These are phyloP conservation scores for Yarrowia alimentaria DNA, from an alignment of 805 yeast species.

Conservation along the genomic window DNA sequence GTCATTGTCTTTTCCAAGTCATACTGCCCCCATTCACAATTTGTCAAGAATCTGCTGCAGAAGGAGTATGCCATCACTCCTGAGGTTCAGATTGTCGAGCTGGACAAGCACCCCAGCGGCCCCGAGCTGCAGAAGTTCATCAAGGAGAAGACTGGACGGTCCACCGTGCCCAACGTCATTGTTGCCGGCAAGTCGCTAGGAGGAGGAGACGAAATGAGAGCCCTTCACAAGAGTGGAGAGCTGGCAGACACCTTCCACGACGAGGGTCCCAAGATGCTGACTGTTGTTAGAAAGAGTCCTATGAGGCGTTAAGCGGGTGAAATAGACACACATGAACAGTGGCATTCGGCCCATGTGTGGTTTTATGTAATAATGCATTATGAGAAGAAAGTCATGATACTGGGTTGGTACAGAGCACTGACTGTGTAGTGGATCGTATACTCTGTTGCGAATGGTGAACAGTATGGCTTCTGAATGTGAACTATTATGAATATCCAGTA, in stretches of 20 bases:
- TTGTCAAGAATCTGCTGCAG: slow-evolving; percentile 62
- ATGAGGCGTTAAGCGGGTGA: not conserved
- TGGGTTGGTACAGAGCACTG: too few species aligned
- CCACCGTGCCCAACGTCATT: slow-evolving; percentile 87
- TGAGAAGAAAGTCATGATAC: too few species aligned
- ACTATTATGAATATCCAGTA: too few species aligned
- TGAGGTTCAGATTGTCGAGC: slow-evolving; percentile 67
- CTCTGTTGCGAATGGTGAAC: too few species aligned
- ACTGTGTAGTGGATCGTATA: too few species aligned
- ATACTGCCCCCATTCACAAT: slow-evolving; percentile 65
- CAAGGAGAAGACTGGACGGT: slow-evolving; percentile 66
- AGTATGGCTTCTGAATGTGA: too few species aligned
- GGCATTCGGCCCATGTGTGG: too few species aligned
- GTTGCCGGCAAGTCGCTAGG: slow-evolving; percentile 76
- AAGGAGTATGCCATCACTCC: slow-evolving; percentile 72
- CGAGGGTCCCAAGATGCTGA: slow-evolving; percentile 5
- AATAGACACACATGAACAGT: not conserved
- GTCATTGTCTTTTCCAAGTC: slow-evolving; percentile 53
- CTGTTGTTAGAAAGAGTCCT: slow-evolving; percentile 18
- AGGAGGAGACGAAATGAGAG: slow-evolving; percentile 79
- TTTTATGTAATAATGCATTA: not conserved
- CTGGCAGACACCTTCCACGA: slow-evolving; percentile 51
- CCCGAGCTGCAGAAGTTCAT: slow-evolving; percentile 70
- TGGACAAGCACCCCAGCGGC: slow-evolving; percentile 79
- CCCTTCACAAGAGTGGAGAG: slow-evolving; percentile 56